A percentile compares a stretch with the other conserved stretches of the same genome.
phyloP scores from a whole-genome alignment of 306 rosid genomes.

The Vigna hirtella region DNA sequence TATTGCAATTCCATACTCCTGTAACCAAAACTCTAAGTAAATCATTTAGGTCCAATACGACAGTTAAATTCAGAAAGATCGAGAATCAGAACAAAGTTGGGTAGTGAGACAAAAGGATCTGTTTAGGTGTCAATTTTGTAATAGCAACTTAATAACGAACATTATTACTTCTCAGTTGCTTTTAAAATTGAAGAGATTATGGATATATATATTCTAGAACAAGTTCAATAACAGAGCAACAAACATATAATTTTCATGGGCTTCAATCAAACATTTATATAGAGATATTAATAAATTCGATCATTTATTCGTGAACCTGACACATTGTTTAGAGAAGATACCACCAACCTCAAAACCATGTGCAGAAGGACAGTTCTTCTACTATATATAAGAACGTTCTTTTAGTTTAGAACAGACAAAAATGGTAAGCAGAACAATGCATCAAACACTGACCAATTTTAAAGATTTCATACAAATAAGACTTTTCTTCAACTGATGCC shows the following conservation, averaged over 20 bases:
- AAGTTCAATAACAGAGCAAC: slow-evolving; percentile 7
- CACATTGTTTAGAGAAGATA: background rate
- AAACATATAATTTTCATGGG: slow-evolving; percentile 21
- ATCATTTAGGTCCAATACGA: background rate
- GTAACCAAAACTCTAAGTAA: background rate
- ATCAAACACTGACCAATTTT: slow-evolving; percentile 6
- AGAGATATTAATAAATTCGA: background rate
- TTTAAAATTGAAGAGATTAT: slow-evolving; percentile 17
- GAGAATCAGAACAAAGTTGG: background rate
- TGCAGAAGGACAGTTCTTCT: background rate
- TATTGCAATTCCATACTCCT: background rate
- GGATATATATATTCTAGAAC: slow-evolving; percentile 1
- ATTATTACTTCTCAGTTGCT: background rate
- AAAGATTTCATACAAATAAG: background rate
- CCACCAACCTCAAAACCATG: background rate
- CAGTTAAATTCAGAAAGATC: background rate
- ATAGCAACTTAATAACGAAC: slow-evolving; percentile 1
- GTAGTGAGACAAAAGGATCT: slow-evolving; percentile 1
- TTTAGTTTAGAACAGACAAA: slow-evolving; percentile 16
- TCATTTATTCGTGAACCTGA: background rate
- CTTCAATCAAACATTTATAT: background rate
- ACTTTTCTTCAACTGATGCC: slow-evolving; percentile 8
- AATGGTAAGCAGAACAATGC: background rate
- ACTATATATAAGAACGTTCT: background rate
- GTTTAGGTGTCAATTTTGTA: slow-evolving; percentile 17